These are phyloP conservation scores for Tricholoma furcatifolium DNA, from an alignment of 768 basidiomycete species.

Conservation along the genomic window DNA sequence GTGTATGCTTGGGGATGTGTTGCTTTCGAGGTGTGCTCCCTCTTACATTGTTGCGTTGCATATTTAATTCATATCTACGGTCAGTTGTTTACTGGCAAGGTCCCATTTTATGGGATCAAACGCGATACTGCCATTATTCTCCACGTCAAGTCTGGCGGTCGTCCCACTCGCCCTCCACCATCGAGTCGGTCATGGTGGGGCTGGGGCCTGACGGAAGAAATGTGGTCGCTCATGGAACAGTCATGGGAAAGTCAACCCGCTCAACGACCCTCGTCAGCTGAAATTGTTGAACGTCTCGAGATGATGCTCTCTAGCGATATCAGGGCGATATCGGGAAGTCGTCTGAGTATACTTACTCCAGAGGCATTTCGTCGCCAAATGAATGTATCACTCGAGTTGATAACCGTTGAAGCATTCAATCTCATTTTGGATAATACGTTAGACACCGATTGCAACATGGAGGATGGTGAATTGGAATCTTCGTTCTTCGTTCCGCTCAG, in stretches of 20 bases:
- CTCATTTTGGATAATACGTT: too few relatives aligned
- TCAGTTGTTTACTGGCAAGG: neutral
- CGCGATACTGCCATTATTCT: neutral
- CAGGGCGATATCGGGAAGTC: neutral
- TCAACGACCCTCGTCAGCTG: neutral
- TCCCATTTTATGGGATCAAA: neutral
- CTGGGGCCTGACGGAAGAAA: slow-evolving; percentile 2
- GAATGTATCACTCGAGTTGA: neutral
- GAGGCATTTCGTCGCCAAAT: neutral
- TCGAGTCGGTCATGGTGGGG: neutral
- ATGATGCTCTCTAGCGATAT: neutral
- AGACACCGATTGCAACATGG: too few relatives aligned
- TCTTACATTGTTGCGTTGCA: neutral
- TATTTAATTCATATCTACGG: neutral
- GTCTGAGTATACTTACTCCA: neutral
- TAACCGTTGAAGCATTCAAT: too few relatives aligned
- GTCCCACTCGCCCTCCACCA: neutral
- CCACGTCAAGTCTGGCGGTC: neutral
- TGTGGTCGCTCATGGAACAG: slow-evolving; percentile 1
- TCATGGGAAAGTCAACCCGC: neutral
- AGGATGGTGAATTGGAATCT: too few relatives aligned
- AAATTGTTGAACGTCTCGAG: neutral
- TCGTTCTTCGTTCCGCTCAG: too few relatives aligned
- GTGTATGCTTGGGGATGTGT: slow-evolving; percentile 3
- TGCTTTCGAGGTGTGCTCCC: neutral